Base-by-base conservation (phyloP, 1,139 yeast species). In the Yamadazyma friedrichii region DNA sequence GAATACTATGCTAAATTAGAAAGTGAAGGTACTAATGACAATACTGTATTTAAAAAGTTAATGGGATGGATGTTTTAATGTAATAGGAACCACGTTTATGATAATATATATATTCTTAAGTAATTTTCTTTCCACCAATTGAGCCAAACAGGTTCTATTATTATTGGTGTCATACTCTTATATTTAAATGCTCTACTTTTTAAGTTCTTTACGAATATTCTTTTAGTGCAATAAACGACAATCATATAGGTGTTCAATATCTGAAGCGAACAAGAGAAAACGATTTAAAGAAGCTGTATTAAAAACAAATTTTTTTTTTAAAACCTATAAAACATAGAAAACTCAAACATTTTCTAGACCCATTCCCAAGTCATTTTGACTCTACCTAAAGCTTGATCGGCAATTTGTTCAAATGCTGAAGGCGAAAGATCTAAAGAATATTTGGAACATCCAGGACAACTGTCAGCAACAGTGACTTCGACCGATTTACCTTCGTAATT, bases 381-480 rank as follows among this genome's bases (percentile, higher is more conserved):
- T 56, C 76, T 63, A 22, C 76, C 78, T 52, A 67, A 64, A 37
- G 34, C 56, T 47, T 58, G 43, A 52, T 66, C 66, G 16, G 76
- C 76, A 47, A 72, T 53, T 42, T 60, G 51, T 6, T 53, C 36
- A 44, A 72, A 71, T 8, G 76, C 77, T 41, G 63, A 39, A 9
- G 76, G 76, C n/a, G 76, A 69, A 38, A 72, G 65, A 50, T 71
- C 77, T 52, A 72, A 67, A 49, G 67, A 73, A 47, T 62, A 33
- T 33, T 55, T 51, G 20, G 54, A 47, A 49, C 77, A 71, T 13
- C 70, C 76, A 42, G 53, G 66, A 54, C 77, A 71, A 36, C 70
- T 51, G 53, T 71, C 77, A 25, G 62, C 69, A 13, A 70, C 73
- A 11, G 70, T 65, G 17, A 70, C 77, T 35, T 62, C 67, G 33